phyloP scores from a whole-genome alignment of 768 basidiomycete species.

The Postia placenta region DNA sequence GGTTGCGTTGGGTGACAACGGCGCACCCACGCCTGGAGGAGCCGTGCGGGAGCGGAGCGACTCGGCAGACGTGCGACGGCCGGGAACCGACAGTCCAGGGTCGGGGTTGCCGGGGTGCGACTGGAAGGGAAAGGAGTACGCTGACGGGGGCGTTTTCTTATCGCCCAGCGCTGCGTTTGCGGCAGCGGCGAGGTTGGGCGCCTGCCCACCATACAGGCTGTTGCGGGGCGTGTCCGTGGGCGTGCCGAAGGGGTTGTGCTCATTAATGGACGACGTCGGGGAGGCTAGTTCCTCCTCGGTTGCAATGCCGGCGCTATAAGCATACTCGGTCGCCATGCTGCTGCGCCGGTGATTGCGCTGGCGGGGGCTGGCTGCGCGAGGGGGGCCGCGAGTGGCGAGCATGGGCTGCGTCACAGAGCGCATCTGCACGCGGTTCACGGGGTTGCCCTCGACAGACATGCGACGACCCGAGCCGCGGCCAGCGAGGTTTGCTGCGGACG shows the following conservation, averaged over 20 bases:
- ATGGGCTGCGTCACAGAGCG: too few species aligned
- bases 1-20: constrained; percentile 2
- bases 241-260: neutral
- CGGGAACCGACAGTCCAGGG: constrained; percentile 39
- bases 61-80: constrained; percentile 32
- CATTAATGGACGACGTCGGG: constrained; percentile 11
- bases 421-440: too few species aligned
- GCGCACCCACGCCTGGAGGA: neutral
- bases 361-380: constrained; percentile 13
- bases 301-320: constrained; percentile 3
- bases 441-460: too few species aligned
- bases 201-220: constrained; percentile 6
- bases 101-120: constrained; percentile 64
- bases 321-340: constrained; percentile 14
- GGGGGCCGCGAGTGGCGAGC: constrained; percentile 4
- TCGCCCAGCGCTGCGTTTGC: constrained; percentile 3
- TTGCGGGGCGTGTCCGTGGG: constrained; percentile 1
- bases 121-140: constrained; percentile 48
- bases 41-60: constrained; percentile 12
- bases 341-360: constrained; percentile 17
- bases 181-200: too few species aligned
- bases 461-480: too few species aligned
- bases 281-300: constrained; percentile 2
- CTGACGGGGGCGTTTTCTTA: constrained; percentile 32
- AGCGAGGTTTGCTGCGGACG: too few species aligned